Percentiles rank a stretch among this genome's conserved stretches.
phyloP scores from a whole-genome alignment of 2,329 filamentous ascomycete species.

The Elsinoe batatas region DNA sequence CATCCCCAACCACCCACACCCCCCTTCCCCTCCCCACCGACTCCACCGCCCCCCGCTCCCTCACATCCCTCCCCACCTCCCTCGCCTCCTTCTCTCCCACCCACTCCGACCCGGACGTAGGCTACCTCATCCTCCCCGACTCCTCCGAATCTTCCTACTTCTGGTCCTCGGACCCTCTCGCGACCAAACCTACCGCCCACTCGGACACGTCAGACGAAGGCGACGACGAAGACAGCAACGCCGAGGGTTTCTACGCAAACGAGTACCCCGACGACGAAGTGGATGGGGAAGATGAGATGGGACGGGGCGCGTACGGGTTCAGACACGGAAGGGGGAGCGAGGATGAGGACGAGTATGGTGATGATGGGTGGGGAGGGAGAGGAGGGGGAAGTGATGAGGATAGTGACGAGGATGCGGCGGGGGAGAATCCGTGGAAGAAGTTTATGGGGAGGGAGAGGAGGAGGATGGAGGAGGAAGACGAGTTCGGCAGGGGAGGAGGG shows the following conservation, averaged over 20 bases:
- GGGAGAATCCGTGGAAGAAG: slow-evolving; percentile 25
- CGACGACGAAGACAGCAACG: slow-evolving; percentile 24
- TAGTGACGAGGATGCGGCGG: slow-evolving; percentile 21
- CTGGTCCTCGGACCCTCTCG: slow-evolving; percentile 2
- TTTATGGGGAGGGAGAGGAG: slow-evolving; percentile 14
- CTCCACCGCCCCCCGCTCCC: slow-evolving; percentile 5
- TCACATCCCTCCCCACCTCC: slow-evolving; percentile 3
- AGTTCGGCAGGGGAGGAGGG: neutral
- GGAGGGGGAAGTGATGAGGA: slow-evolving; percentile 20
- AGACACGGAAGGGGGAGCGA: slow-evolving; percentile 27
- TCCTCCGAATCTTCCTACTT: neutral
- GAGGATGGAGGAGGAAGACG: slow-evolving; percentile 11
- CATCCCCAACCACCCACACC: slow-evolving; percentile 15
- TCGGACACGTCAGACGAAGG: neutral
- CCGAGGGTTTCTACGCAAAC: slow-evolving; percentile 68
- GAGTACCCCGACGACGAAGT: slow-evolving; percentile 76
- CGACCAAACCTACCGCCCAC: neutral
- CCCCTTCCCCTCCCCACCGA: slow-evolving; percentile 22
- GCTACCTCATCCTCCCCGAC: slow-evolving; percentile 12
- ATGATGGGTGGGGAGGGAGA: slow-evolving; percentile 4
- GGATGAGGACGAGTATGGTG: slow-evolving; percentile 27
- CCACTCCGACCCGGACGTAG: slow-evolving; percentile 8
- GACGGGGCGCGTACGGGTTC: slow-evolving; percentile 34
- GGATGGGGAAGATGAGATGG: slow-evolving; percentile 58
- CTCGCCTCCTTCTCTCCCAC: slow-evolving; percentile 7